Conservation (phyloP, 306 rosid species). For the Myrica gale region DNA sequence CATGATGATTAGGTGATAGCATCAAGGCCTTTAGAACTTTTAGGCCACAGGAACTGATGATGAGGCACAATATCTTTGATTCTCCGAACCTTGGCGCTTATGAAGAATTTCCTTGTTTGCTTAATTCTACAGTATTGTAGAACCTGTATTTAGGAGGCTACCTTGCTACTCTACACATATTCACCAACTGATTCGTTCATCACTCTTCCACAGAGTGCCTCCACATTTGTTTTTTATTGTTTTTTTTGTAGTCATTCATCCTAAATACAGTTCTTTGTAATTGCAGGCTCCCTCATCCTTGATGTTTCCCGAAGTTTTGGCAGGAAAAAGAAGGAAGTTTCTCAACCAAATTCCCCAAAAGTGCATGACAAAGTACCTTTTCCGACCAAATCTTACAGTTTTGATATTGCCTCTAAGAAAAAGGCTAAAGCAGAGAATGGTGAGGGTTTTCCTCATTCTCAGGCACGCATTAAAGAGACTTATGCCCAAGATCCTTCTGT, state of each 20-base stretch:
- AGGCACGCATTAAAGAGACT: constrained; percentile 34
- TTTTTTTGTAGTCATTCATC: constrained; percentile 5
- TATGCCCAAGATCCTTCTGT: constrained; percentile 28
- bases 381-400: constrained; percentile 33
- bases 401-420: constrained; percentile 42
- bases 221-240: not conserved
- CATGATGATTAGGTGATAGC: not conserved
- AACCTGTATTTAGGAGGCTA: not conserved
- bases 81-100: not conserved
- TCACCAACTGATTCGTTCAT: not conserved
- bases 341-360: constrained; percentile 54
- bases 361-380: constrained; percentile 35
- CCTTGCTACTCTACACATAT: constrained; percentile 5
- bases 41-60: not conserved
- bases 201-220: not conserved
- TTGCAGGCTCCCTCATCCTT: constrained; percentile 50
- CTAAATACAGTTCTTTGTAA: constrained; percentile 27
- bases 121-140: not conserved
- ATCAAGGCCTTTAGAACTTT: not conserved
- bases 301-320: constrained; percentile 45
- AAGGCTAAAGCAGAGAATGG: constrained; percentile 34
- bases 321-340: constrained; percentile 43
- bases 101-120: not conserved
- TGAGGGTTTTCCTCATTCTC: constrained; percentile 31
- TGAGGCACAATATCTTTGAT: not conserved